Percentiles rank a stretch among this genome's conserved stretches.
These are phyloP conservation scores for Craterostigma plantagineum DNA, from an alignment of 257 asterid species.

Conservation along the genomic window DNA sequence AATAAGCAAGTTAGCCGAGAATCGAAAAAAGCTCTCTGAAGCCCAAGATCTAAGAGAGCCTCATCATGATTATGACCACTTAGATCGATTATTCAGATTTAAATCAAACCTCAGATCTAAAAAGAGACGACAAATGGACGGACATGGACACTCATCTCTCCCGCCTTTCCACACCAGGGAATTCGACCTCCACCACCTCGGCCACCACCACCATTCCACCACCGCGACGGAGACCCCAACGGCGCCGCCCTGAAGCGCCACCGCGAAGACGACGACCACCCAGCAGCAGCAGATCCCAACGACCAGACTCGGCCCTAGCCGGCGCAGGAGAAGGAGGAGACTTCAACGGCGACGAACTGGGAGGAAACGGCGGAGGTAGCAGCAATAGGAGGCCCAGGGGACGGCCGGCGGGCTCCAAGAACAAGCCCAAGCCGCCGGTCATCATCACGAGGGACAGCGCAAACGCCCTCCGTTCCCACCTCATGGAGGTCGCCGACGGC, in stretches of 20 bases:
- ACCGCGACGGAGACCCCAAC: background rate
- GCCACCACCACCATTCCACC: constrained; percentile 6
- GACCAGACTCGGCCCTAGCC: constrained; percentile 52
- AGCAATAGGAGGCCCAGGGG: constrained; percentile 42
- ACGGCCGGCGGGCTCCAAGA: constrained; percentile 68
- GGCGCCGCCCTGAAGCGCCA: no score
- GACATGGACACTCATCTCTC: constrained; percentile 38
- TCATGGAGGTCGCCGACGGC: constrained; percentile 61
- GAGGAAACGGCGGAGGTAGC: constrained; percentile 8
- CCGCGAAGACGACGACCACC: background rate
- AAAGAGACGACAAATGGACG: constrained; percentile 12
- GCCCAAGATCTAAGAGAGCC: no score
- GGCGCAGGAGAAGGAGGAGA: constrained; percentile 24
- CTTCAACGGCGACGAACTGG: constrained; percentile 7
- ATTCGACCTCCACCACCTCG: constrained; percentile 42
- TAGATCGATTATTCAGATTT: no score
- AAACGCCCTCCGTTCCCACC: constrained; percentile 63
- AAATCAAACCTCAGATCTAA: background rate
- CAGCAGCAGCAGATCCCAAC: constrained; percentile 23
- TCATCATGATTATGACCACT: no score
- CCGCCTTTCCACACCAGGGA: constrained; percentile 72
- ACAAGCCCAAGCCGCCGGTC: constrained; percentile 68
- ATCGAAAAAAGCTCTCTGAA: no score
- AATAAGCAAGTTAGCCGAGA: no score
- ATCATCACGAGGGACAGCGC: constrained; percentile 63